Evolutionary conservation across 2,329 filamentous ascomycete genomes (phyloP), one percentile per base, ranked within the genome.

Genomic region (Metarhizium rileyi): DNA sequence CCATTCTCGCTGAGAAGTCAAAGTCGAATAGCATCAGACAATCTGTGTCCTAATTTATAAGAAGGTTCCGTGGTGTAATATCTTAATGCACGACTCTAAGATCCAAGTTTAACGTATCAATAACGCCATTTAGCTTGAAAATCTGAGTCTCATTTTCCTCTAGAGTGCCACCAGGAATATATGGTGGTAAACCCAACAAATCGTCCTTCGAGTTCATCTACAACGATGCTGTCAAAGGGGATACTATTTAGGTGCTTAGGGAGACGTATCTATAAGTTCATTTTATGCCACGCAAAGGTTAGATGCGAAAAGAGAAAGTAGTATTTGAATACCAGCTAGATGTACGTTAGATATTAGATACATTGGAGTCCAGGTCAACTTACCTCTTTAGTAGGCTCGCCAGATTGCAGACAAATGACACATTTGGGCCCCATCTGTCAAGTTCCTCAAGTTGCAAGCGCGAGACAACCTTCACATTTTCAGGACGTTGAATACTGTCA

Each of bases 51-150:
- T 55, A 50, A 47, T 70, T 56, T 46, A 71, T 51, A 0, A 71
- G 43, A 5, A 71, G 57, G 49, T 71, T 71, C 27, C 64, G 60
- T 3, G 64, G 53, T 3, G 62, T 59, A 44, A 72, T 57, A 50
- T 70, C 68, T 49, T 68, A 61, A 54, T 72, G 69, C 27, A 57
- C 53, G 42, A 71, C 61, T 18, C 68, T 66, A 28, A 63, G 52
- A 23, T 61, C 49, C 5, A 70, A 54, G 48, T 71, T 70, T 36
- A 71, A 55, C 27, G 63, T 59, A 48, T 71, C 67, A 7, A 70
- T 58, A 5, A 66, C 59, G 2, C 58, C 12, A 5, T 64, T 53
- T 6, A 69, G 53, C 57, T 63, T 66, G 52, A 70, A 70, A 10
- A 55, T 43, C 14, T 61, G 60, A 2, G 57, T 56, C 38, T 41